A percentile compares a stretch with the other conserved stretches of the same genome.
phyloP scores from a whole-genome alignment of 805 yeast genomes.

The Saturnispora sekii region DNA sequence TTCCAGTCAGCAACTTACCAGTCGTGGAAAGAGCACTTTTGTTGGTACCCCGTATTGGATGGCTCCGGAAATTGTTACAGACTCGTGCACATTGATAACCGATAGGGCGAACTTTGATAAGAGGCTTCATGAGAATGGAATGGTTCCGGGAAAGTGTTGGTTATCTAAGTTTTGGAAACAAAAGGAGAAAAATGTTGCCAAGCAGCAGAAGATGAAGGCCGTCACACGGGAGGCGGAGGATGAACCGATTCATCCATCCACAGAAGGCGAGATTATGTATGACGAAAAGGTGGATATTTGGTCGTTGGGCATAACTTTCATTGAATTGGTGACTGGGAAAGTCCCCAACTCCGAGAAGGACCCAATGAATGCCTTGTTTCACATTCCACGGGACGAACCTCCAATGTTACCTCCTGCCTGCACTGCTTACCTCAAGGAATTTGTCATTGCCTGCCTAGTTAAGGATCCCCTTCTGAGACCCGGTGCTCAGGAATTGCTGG shows the following conservation, averaged over 20 bases:
- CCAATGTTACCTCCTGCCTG: constrained; percentile 38
- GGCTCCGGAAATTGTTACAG: constrained; percentile 90
- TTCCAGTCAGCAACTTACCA: constrained; percentile 61
- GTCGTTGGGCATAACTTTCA: constrained; percentile 90
- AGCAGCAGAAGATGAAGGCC: background rate
- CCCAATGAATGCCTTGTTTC: constrained; percentile 68
- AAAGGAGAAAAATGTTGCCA: background rate
- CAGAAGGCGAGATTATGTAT: constrained; percentile 41
- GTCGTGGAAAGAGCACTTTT: constrained; percentile 41
- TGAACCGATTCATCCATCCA: constrained; percentile 11
- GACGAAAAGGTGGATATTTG: constrained; percentile 87
- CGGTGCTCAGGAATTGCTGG: constrained; percentile 44
- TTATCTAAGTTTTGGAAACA: constrained; percentile 12
- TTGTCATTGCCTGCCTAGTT: constrained; percentile 54
- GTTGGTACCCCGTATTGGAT: constrained; percentile 61
- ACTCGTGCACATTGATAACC: constrained; percentile 8
- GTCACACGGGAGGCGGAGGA: background rate
- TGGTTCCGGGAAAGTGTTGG: constrained; percentile 3
- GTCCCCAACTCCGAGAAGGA: constrained; percentile 72
- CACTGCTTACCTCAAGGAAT: constrained; percentile 38
- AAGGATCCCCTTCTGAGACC: constrained; percentile 64
- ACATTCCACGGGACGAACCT: constrained; percentile 56
- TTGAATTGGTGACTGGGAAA: constrained; percentile 71
- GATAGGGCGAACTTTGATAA: constrained; percentile 8
- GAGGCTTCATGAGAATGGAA: constrained; percentile 7